These are phyloP conservation scores for Fomitopsis pinicola DNA, from an alignment of 1,284 basidiomycete genomes.

Conservation along the genomic window DNA sequence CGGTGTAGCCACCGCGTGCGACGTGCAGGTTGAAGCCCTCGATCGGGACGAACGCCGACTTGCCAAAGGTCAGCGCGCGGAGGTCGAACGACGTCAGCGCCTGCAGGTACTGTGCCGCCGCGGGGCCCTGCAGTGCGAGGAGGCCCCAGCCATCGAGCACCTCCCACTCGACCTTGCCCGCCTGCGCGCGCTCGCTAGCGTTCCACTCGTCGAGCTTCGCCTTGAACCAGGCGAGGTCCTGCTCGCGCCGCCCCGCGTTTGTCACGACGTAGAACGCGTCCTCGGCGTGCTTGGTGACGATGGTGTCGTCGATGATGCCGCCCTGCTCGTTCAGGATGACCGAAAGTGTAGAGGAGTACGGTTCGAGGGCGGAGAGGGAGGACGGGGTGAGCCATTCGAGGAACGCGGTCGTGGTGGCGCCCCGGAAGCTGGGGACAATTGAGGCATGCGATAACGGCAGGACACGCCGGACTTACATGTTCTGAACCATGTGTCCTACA, in stretches of 20 bases:
- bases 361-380: constrained; percentile 61
- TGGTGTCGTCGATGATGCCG: constrained; percentile 93
- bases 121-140: constrained; percentile 90
- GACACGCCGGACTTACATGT: constrained; percentile 50
- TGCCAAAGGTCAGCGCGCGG: constrained; percentile 72
- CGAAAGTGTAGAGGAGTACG: constrained; percentile 78
- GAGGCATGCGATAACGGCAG: not conserved
- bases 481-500: constrained; percentile 95
- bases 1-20: constrained; percentile 96
- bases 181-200: constrained; percentile 38
- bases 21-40: constrained; percentile 84
- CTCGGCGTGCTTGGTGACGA: constrained; percentile 81
- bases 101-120: constrained; percentile 78
- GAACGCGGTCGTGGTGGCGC: constrained; percentile 72
- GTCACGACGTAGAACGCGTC: constrained; percentile 93
- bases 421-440: constrained; percentile 56
- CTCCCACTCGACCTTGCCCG: constrained; percentile 73
- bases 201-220: constrained; percentile 77
- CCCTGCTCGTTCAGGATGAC: constrained; percentile 87
- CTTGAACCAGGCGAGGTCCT: constrained; percentile 80
- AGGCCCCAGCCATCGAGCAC: constrained; percentile 86
- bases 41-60: constrained; percentile 73
- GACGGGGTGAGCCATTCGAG: constrained; percentile 85
- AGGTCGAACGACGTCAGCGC: constrained; percentile 74
- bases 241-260: constrained; percentile 85